Evolutionary conservation across 768 basidiomycete genomes (phyloP).

Genomic region (Gloeostereum incarnatum): DNA sequence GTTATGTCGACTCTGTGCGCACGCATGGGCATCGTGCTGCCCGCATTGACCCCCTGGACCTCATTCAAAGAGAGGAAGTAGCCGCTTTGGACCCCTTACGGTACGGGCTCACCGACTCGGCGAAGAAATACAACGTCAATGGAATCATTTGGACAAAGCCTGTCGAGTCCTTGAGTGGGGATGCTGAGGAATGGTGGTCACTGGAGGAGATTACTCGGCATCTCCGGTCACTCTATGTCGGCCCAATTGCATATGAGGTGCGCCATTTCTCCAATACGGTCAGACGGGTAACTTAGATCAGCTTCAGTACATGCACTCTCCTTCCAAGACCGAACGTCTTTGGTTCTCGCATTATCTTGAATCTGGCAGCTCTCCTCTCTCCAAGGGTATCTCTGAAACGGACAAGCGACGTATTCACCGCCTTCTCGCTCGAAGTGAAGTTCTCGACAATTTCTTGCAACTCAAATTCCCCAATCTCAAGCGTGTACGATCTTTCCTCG

Average conservation of each 20-base stretch:
- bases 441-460: slow-evolving; percentile 79
- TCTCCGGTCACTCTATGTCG: slow-evolving; percentile 69
- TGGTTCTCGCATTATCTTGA: slow-evolving; percentile 90
- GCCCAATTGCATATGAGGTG: slow-evolving; percentile 81
- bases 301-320: slow-evolving; percentile 71
- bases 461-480: slow-evolving; percentile 85
- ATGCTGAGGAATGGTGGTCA: slow-evolving; percentile 45
- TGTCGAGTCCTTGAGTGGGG: slow-evolving; percentile 17
- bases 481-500: slow-evolving; percentile 28
- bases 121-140: slow-evolving; percentile 55
- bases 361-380: slow-evolving; percentile 34
- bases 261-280: slow-evolving; percentile 2
- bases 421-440: slow-evolving; percentile 68
- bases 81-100: slow-evolving; percentile 68
- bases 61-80: slow-evolving; percentile 76
- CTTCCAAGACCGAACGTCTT: slow-evolving; percentile 73
- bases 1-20: slow-evolving; percentile 87
- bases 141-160: slow-evolving; percentile 74
- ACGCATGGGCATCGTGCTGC: slow-evolving; percentile 81
- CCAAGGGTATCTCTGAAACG: slow-evolving; percentile 17
- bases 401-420: slow-evolving; percentile 52
- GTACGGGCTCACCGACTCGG: slow-evolving; percentile 58
- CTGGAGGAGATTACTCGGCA: slow-evolving; percentile 63
- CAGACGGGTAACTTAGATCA: not conserved
- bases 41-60: slow-evolving; percentile 78